Evolutionary conservation across 305 asterid genomes (phyloP), one percentile per base, ranked within the genome.

Genomic region (Nicotiana rustica): DNA sequence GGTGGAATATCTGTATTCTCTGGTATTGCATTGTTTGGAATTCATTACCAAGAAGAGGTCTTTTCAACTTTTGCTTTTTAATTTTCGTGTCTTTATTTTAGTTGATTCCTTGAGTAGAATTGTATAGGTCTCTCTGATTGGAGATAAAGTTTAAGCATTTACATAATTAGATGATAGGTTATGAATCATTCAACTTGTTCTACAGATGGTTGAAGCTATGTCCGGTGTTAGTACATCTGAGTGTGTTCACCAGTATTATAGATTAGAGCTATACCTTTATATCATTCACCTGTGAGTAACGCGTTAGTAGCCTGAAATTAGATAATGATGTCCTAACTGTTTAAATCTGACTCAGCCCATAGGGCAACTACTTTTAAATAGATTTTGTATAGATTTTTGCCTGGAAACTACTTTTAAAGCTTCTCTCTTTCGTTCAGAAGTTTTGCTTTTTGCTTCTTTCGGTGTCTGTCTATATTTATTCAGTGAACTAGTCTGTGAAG

Each of bases 11-110:
- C 79, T 96, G 85, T 90, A 95, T 90, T 92, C 97, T 47, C 84
- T 96, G 93, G 99, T 95, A 82, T 78, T 96, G 55, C 97, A 92
- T 87, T 97, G 98, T 81, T 91, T 96, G 96, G 93, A 92, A 83
- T 96, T 93, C 85, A 87, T 96, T 88, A 92, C 99, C 78, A 86
- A 90, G 87, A 94, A 92, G 87, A 91, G 99, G 99, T 96, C 7
- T 59, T 87, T 83, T 71, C 79, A 31, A 17, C 21, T 71, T 18
- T 4, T 67, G 55, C 67, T 76, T 18, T 55, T 76, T 55, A 17
- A 41, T 3, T 76, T 77, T 38, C 36, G 41, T 6, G 49, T 19
- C 67, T 41, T 21, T 36, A 47, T 60, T 41, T 7, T 18, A 21
- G 4, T 31, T 38, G 41, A 19, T 69, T 12, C 61, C 15, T 71